phyloP scores from a whole-genome alignment of 768 basidiomycete genomes.

The Lactarius indigo region DNA sequence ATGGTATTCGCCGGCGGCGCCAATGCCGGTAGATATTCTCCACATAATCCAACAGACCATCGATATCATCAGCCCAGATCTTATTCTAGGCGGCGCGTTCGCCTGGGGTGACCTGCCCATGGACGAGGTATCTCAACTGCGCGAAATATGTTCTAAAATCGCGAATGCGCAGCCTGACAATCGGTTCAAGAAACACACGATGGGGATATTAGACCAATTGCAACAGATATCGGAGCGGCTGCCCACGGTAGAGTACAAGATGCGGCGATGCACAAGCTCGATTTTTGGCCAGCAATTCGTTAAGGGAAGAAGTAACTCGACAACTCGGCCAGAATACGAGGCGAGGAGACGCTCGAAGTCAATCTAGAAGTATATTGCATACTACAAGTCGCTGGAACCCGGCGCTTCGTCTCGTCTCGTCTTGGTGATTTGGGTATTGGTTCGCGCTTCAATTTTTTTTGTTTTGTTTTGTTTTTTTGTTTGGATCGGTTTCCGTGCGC shows the following conservation, averaged over 20 bases:
- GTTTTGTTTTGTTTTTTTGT: background rate
- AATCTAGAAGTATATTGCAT: background rate
- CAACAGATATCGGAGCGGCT: background rate
- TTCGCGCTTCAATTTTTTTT: too few species aligned
- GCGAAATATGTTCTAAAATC: background rate
- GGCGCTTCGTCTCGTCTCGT: too few species aligned
- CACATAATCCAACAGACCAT: background rate
- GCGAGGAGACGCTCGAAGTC: background rate
- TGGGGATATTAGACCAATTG: background rate
- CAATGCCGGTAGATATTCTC: background rate
- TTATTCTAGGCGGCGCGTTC: background rate
- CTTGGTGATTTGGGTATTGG: too few species aligned
- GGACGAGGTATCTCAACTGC: background rate
- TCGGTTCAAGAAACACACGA: background rate
- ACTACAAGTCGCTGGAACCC: background rate
- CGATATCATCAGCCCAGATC: background rate
- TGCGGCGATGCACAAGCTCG: background rate
- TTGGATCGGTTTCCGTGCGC: background rate
- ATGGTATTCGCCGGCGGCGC: too few species aligned
- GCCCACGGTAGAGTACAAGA: background rate
- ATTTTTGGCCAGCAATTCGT: background rate
- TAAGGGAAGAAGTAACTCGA: background rate
- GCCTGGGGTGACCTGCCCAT: background rate
- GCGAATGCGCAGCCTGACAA: background rate
- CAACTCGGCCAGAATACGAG: background rate